Evolutionary conservation across 208 protist species (phyloP).

Genomic region (Leptomonas pyrrhocoris): DNA sequence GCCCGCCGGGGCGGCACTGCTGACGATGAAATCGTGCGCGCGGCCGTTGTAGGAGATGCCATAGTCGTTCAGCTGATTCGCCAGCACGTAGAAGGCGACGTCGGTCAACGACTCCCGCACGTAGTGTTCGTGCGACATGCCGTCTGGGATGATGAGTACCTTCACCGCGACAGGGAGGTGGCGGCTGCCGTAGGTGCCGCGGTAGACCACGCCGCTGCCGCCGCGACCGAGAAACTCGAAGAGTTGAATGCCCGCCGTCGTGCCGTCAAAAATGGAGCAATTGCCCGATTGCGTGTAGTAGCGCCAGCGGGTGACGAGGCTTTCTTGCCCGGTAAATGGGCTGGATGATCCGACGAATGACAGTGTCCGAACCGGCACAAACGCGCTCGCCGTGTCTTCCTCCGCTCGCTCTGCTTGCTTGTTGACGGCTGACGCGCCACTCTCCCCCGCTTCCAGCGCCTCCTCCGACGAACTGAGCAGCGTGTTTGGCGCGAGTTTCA

Average conservation of each 20-base stretch:
- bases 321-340: constrained; percentile 41
- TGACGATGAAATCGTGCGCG: constrained; percentile 86
- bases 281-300: constrained; percentile 58
- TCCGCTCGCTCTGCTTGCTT: not conserved
- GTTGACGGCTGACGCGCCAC: not conserved
- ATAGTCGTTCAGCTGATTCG: constrained; percentile 77
- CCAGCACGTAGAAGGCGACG: constrained; percentile 79
- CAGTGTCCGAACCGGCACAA: not conserved
- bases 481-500: constrained; percentile 2
- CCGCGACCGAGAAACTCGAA: constrained; percentile 56
- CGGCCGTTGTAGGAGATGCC: constrained; percentile 51
- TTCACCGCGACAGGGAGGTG: constrained; percentile 82
- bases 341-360: constrained; percentile 22
- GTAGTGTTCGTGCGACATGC: constrained; percentile 69
- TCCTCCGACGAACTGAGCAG: constrained; percentile 3
- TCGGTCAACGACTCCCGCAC: constrained; percentile 83
- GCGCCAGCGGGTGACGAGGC: constrained; percentile 61
- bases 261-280: constrained; percentile 60
- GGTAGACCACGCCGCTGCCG: constrained; percentile 83
- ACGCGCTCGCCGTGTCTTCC: not conserved
- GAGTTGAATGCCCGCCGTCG: constrained; percentile 56
- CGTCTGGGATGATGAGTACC: constrained; percentile 72
- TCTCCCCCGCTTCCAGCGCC: not conserved
- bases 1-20: constrained; percentile 45
- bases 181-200: constrained; percentile 51